A percentile compares a stretch with the other conserved stretches of the same genome.
These are phyloP conservation scores for Camptophora hylomeconis DNA, from an alignment of 2,329 filamentous ascomycete species.

Conservation along the genomic window DNA sequence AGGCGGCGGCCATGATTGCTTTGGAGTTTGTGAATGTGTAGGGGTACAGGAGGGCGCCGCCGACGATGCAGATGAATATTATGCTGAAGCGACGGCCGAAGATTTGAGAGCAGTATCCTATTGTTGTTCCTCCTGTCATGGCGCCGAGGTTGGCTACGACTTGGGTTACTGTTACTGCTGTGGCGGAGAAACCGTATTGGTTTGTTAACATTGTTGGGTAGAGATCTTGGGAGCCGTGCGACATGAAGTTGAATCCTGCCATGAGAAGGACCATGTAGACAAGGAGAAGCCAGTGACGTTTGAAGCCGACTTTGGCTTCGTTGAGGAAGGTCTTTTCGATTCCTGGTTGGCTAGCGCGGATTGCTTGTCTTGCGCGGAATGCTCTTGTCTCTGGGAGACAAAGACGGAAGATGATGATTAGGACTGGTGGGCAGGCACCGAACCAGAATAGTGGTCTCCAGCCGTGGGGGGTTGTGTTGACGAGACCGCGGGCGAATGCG, in stretches of 20 bases:
- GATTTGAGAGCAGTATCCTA: slow-evolving; percentile 57
- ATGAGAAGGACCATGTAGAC: slow-evolving; percentile 74
- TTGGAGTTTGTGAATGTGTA: slow-evolving; percentile 57
- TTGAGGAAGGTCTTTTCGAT: slow-evolving; percentile 55
- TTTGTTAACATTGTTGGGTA: slow-evolving; percentile 49
- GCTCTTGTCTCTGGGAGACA: slow-evolving; percentile 66
- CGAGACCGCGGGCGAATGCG: slow-evolving; percentile 36
- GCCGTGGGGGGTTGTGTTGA: slow-evolving; percentile 59
- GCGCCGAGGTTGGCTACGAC: slow-evolving; percentile 61
- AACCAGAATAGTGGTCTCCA: slow-evolving; percentile 90
- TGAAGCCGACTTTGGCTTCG: slow-evolving; percentile 67
- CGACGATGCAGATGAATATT: slow-evolving; percentile 48
- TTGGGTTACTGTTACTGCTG: slow-evolving; percentile 55
- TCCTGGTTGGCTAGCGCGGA: slow-evolving; percentile 47
- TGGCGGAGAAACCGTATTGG: slow-evolving; percentile 40
- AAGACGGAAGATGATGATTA: slow-evolving; percentile 69
- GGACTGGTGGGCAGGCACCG: slow-evolving; percentile 62
- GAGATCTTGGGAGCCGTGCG: slow-evolving; percentile 58
- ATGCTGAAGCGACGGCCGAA: slow-evolving; percentile 58
- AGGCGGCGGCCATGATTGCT: slow-evolving; percentile 62
- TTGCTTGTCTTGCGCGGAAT: slow-evolving; percentile 50
- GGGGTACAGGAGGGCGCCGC: slow-evolving; percentile 69
- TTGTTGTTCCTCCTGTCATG: slow-evolving; percentile 51
- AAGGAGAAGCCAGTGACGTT: slow-evolving; percentile 67
- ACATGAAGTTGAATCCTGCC: slow-evolving; percentile 90